Evolutionary conservation across 1,284 basidiomycete species (phyloP), one percentile per base, ranked within the genome.

Genomic region (Fomitopsis schrenkii): DNA sequence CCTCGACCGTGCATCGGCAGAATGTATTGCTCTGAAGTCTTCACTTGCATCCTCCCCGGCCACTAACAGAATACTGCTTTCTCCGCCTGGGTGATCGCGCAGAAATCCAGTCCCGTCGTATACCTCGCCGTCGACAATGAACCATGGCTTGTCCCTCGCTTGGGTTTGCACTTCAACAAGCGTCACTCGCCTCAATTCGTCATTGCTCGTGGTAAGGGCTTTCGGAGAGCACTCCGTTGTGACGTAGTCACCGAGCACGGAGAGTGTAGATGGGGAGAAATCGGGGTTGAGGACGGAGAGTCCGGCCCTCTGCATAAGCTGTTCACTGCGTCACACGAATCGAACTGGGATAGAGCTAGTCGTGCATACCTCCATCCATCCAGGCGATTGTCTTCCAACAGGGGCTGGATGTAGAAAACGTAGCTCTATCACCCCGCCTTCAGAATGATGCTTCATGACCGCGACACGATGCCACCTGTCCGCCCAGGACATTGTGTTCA

Each of bases 1-100:
- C 69, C 82, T 79, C 45, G 67, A 68, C 66, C 78, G 79, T 10
- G 79, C 83, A 62, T 83, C 81, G 7, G 77, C 73, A 30, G 82
- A 84, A 68, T 84, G 83, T 55, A 84, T 83, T 1, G 81, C 80
- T 70, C 83, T 76, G 64, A 88, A 89, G 64, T 88, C 86, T 19
- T 88, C 86, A 0, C 83, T 81, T 0, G 84, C 83, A 64, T 90
- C 88, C 64, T 87, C 79, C 0, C 86, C 87, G 1, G 84, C 83
- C 3, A 84, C 80, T 12, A 86, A 72, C 10, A 79, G 73, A 62
- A 90, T 90, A 1, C 82, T 83, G 60, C 86, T 82, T 0, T 78
- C 75, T 3, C 88, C 87, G 17, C 88, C 88, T 0, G 87, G 87
- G 67, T 90, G 87, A 19, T 84, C 80, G 22, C 78, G 73, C 40